Base-by-base conservation (phyloP, 805 yeast species). In the Hanseniaspora lindneri region DNA sequence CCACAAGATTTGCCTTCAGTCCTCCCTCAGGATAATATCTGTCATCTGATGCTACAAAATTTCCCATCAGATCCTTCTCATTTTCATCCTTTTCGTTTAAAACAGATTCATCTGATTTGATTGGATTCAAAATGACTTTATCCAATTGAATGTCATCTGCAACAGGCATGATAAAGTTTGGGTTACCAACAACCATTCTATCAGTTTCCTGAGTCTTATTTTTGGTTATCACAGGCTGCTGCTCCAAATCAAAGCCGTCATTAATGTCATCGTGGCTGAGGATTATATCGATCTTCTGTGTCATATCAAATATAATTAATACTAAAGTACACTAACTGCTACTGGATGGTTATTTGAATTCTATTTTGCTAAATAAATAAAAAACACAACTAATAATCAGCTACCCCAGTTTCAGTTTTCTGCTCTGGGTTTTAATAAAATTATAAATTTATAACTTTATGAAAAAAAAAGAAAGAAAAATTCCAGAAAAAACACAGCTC, bases 11-110 rank as follows among this genome's bases (percentile, higher is more conserved):
- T 0, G 84, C 83, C 51, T 59, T 55, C 33, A 60, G 44, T 0
- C 85, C 84, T 17, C 84, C 84, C 54, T 80, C 81, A 0, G 82
- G 82, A 50, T 62, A 70, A 16, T 58, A 62, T 24, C 57, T 39
- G 10, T 53, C 62, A n/a, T 51, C 63, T 44, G 59, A 60, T 11
- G 47, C 52, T 1, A 56, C 54, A 42, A 55, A 55, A 55, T 46
- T 39, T 3, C 32, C 33, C 49, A 46, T 46, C 14, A 46, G 10
- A 11, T 17, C 35, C 17, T 35, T 11, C 13, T 35, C 39, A 23
- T 17, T 14, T 13, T 13, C 24, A 25, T 5, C 17, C 2, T 19
- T 30, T 27, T 21, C 20, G 1, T 41, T 34, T 16, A 13, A 28
- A 11, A 24, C 16, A 37, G 43, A 39, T 2, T 46, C 49, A 3